phyloP scores from a whole-genome alignment of 2,329 filamentous ascomycete species.

The Phaeosphaeria sp. region DNA sequence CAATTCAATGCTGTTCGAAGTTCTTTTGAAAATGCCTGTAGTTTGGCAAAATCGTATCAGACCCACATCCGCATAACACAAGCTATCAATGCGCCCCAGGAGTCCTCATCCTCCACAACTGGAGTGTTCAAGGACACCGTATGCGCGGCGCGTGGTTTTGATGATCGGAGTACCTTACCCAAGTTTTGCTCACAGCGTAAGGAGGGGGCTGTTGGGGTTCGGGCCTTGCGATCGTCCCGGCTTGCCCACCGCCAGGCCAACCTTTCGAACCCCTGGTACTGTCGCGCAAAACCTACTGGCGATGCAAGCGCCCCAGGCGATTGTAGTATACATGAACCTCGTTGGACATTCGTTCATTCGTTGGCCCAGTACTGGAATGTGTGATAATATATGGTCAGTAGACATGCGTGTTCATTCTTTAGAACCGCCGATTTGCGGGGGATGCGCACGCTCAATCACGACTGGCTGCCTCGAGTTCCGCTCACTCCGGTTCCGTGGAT shows the following conservation, averaged over 20 bases:
- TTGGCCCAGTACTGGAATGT: neutral
- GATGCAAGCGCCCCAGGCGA: neutral
- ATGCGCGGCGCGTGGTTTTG: neutral
- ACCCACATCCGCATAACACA: neutral
- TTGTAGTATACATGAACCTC: neutral
- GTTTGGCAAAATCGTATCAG: neutral
- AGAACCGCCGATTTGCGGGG: neutral
- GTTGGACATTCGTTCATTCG: neutral
- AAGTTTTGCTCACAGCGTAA: neutral
- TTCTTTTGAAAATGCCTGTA: neutral
- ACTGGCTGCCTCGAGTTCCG: neutral
- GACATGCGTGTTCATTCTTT: neutral
- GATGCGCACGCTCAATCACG: neutral
- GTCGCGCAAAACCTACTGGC: neutral
- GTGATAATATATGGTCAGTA: neutral
- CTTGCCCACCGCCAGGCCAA: neutral
- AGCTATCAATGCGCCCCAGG: neutral
- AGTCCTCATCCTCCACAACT: neutral
- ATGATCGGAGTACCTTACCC: neutral
- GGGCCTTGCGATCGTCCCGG: neutral
- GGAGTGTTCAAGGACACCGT: neutral
- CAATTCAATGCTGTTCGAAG: neutral
- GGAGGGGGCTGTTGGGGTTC: neutral
- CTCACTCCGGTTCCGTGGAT: neutral
- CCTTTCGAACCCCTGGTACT: neutral